Percentiles rank a stretch among this genome's conserved stretches.
Conservation (phyloP, 805 yeast species). For the Schwanniomyces occidentalis region DNA sequence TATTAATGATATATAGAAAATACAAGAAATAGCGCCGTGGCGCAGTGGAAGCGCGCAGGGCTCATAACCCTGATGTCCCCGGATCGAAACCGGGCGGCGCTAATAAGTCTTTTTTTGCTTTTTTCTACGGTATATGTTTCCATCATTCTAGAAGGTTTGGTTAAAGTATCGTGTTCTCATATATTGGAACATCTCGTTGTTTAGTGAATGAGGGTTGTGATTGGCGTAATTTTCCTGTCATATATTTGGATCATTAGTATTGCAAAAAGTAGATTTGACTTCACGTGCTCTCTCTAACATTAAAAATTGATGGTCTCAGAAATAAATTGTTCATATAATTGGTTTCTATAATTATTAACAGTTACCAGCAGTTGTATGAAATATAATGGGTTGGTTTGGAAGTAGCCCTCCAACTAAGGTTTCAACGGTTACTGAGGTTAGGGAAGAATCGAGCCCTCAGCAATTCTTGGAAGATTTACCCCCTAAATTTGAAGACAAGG, state of each 20-base stretch:
- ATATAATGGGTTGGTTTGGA: slow-evolving; percentile 45
- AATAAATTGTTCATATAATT: too few relatives aligned
- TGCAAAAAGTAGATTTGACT: too few relatives aligned
- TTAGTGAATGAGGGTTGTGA: too few relatives aligned
- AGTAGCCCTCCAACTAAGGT: slow-evolving; percentile 36
- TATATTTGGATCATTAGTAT: too few relatives aligned
- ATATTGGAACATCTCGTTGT: too few relatives aligned
- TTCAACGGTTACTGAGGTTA: slow-evolving; percentile 32
- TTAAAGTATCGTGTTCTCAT: too few relatives aligned
- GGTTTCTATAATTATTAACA: too few relatives aligned
- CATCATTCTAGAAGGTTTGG: too few relatives aligned
- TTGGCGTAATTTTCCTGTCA: too few relatives aligned
- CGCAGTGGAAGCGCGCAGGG: slow-evolving; percentile 99
- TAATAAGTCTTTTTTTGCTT: slow-evolving; percentile 38
- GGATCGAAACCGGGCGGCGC: slow-evolving; percentile 97
- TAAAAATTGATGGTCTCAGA: too few relatives aligned
- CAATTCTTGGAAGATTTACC: slow-evolving; percentile 52
- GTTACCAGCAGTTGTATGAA: too few relatives aligned
- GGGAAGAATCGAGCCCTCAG: slow-evolving; percentile 18
- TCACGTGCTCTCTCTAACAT: too few relatives aligned
- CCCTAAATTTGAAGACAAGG: slow-evolving; percentile 47
- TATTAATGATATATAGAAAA: background rate
- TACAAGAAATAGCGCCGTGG: slow-evolving; percentile 73
- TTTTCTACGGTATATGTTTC: background rate
- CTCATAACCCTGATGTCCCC: slow-evolving; percentile 98